Evolutionary conservation across 768 basidiomycete genomes (phyloP), one percentile per base, ranked within the genome.

Genomic region (Paxillus ammoniavirescens): DNA sequence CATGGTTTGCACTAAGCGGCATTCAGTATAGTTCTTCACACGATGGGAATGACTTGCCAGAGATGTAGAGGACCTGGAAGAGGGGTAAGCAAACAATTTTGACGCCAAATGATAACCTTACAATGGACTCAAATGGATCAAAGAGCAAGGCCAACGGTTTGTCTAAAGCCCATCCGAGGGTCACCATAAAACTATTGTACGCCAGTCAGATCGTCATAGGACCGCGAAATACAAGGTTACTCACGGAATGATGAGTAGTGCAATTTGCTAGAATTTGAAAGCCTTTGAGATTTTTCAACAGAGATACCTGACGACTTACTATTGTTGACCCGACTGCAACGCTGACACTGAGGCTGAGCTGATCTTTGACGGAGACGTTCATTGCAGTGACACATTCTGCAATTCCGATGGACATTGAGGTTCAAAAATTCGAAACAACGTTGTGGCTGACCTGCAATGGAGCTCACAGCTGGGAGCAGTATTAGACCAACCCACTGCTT

Each of bases 401-500:
- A 31, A 23, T 61, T 48, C 36, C 35, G 1, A 33, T 26, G 30
- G 18, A 36, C 28, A 13, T 5, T 36, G 23, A 52, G 7, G 4
- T 13, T 26, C 44, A 12, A 7, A 30, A 40, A 42, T 42, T 18
- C 30, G 8, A 49, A 23, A 40, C 3, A 14, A 44, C 49, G 14
- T 23, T 14, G 17, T 4, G n/a, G 53, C 71, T 41, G 43, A 87
- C 89, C 89, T 64, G 91, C 87, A 33, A 92, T 76, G 13, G 87
- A 87, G 33, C 83, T 87, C 38, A 95, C 87, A 15, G 87, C 85
- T 3, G 95, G 95, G 9, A 98, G 79, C 13, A 98, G 66, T 60
- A 98, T 92, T 35, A 98, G 73, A 14, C 86, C 93, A 53, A 95
- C 79, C 86, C 92, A 98, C 67, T 93, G 89, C 58, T 90, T 89